Conservation (phyloP, 352 stramenopile genomes). For the Lagenidium sp. region DNA sequence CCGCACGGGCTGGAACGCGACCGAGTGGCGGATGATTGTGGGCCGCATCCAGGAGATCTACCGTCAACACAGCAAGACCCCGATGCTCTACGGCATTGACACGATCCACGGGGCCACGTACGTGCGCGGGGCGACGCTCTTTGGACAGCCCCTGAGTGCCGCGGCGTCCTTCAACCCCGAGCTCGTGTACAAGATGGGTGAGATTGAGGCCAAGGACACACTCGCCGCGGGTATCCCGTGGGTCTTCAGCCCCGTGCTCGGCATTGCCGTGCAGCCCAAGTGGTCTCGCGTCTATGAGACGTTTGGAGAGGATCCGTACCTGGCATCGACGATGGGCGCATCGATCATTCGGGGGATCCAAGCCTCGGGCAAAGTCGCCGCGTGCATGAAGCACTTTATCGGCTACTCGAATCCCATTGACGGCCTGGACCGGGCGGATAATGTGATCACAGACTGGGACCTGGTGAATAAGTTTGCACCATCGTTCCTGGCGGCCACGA, state of each 20-base stretch:
- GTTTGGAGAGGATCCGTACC: slow-evolving; percentile 87
- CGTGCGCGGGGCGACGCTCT: slow-evolving; percentile 71
- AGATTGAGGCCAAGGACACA: slow-evolving; percentile 79
- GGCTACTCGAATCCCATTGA: slow-evolving; percentile 63
- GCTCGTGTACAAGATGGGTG: slow-evolving; percentile 60
- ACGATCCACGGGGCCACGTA: slow-evolving; percentile 89
- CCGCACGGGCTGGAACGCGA: slow-evolving; percentile 52
- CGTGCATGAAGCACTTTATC: slow-evolving; percentile 89
- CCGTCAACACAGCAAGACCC: slow-evolving; percentile 35
- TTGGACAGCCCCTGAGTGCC: slow-evolving; percentile 81
- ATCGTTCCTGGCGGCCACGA: slow-evolving; percentile 59
- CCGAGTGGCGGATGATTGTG: slow-evolving; percentile 54
- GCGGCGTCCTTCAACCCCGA: slow-evolving; percentile 85
- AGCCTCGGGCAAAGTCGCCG: slow-evolving; percentile 40
- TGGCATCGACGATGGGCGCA: slow-evolving; percentile 61
- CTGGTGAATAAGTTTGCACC: slow-evolving; percentile 67
- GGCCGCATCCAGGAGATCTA: slow-evolving; percentile 70
- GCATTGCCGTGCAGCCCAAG: slow-evolving; percentile 65
- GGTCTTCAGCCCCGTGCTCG: slow-evolving; percentile 88
- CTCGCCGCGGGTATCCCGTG: slow-evolving; percentile 82
- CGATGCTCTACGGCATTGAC: slow-evolving; percentile 86
- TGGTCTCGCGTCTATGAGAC: slow-evolving; percentile 91
- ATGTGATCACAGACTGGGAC: slow-evolving; percentile 55
- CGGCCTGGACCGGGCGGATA: slow-evolving; percentile 66
- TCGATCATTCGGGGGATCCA: slow-evolving; percentile 81